Conservation (phyloP, 345 rosid species). For the Lenwebbia sp. region DNA sequence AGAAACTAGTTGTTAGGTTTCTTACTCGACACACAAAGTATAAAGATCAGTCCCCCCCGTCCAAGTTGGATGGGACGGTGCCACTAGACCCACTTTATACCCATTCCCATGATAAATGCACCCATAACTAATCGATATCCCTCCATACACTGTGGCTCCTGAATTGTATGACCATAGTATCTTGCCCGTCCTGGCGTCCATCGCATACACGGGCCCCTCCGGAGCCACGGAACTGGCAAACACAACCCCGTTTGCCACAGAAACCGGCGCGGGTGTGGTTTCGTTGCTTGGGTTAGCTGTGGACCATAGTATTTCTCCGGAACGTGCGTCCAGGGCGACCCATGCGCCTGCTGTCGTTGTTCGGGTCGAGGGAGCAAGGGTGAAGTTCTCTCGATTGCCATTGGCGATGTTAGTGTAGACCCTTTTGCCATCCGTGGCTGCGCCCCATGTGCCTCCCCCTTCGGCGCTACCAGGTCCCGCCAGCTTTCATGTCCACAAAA, state of each 20-base stretch:
- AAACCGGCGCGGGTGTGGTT: conserved; percentile 19
- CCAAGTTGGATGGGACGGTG: conserved; percentile 24
- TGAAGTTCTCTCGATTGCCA: conserved; percentile 15
- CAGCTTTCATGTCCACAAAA: background rate
- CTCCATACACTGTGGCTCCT: conserved; percentile 29
- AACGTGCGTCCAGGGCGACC: conserved; percentile 28
- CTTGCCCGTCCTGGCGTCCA: conserved; percentile 17
- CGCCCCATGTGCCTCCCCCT: conserved; percentile 26
- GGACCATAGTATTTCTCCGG: conserved; percentile 23
- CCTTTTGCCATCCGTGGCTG: conserved; percentile 24
- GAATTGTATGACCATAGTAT: conserved; percentile 23
- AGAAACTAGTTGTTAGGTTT: background rate
- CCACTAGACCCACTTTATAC: conserved; percentile 8
- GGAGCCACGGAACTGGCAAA: conserved; percentile 29
- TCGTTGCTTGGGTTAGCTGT: conserved; percentile 33
- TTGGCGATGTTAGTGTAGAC: conserved; percentile 32
- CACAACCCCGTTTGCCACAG: conserved; percentile 6
- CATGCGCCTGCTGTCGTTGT: conserved; percentile 30
- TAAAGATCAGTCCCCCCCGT: conserved; percentile 9
- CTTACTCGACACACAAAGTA: conserved; percentile 16
- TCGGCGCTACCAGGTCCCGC: conserved; percentile 26
- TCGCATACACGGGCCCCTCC: conserved; percentile 24
- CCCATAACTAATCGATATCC: conserved; percentile 21
- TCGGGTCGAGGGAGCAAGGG: conserved; percentile 14
- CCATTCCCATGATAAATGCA: conserved; percentile 34